phyloP scores from a whole-genome alignment of 169 alveolate species.

The Cryptosporidium viatorum region DNA sequence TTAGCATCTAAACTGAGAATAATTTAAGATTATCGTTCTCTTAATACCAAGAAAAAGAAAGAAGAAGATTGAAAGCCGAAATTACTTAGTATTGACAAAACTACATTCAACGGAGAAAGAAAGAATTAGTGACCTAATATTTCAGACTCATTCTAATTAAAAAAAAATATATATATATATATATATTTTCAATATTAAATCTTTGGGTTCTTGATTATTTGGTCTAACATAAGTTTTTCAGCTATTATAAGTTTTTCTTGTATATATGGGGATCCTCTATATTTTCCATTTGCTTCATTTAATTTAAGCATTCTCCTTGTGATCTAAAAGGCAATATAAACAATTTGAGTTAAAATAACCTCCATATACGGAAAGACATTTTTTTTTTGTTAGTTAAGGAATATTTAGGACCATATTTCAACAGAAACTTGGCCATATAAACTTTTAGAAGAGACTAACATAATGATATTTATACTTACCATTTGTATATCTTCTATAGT shows the following conservation, averaged over 20 bases:
- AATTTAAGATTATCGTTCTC: background rate
- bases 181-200: background rate
- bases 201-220: slow-evolving; percentile 29
- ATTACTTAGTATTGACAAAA: background rate
- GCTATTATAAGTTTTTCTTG: slow-evolving; percentile 58
- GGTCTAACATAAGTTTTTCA: slow-evolving; percentile 23
- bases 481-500: slow-evolving; percentile 19
- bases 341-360: background rate
- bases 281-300: slow-evolving; percentile 35
- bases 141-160: background rate
- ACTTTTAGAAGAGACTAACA: background rate
- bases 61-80: background rate
- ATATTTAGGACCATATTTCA: background rate
- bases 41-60: background rate
- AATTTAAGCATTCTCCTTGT: slow-evolving; percentile 63
- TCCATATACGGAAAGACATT: background rate
- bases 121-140: background rate
- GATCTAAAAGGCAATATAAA: slow-evolving; percentile 1
- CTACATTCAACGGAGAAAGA: background rate
- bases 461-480: slow-evolving; percentile 38
- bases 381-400: too few relatives aligned
- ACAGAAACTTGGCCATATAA: background rate
- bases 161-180: too few relatives aligned
- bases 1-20: background rate
- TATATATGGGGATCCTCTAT: slow-evolving; percentile 72